A percentile compares a stretch with the other conserved stretches of the same genome.
Conservation (phyloP, 2,329 filamentous ascomycete genomes). For the Calonectria pteridis region DNA sequence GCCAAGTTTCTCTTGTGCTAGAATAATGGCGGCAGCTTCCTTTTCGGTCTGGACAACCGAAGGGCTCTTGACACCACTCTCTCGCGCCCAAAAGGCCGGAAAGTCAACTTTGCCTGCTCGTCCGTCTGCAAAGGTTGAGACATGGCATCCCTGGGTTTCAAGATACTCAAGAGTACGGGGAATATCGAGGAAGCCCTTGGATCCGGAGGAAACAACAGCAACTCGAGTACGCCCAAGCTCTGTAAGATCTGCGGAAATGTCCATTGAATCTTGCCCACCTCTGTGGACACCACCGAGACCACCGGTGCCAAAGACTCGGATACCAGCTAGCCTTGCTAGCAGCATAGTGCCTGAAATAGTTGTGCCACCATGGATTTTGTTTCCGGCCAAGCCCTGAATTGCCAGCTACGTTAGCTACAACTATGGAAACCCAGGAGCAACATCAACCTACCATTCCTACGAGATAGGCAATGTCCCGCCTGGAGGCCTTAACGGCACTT, state of each 20-base stretch:
- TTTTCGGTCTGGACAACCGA: slow-evolving; percentile 78
- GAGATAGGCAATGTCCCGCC: slow-evolving; percentile 87
- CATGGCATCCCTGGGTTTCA: slow-evolving; percentile 80
- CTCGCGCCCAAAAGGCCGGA: slow-evolving; percentile 91
- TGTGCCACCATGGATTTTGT: slow-evolving; percentile 85
- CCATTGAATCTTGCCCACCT: slow-evolving; percentile 87
- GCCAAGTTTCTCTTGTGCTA: slow-evolving; percentile 79
- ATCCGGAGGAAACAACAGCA: slow-evolving; percentile 89
- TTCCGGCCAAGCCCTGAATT: slow-evolving; percentile 57
- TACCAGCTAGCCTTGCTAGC: slow-evolving; percentile 86
- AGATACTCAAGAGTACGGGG: slow-evolving; percentile 85
- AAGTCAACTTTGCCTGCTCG: slow-evolving; percentile 81
- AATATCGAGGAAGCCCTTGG: slow-evolving; percentile 97
- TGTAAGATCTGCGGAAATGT: slow-evolving; percentile 94
- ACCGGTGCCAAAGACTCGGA: slow-evolving; percentile 93
- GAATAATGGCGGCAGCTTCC: slow-evolving; percentile 90
- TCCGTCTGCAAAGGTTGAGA: slow-evolving; percentile 91
- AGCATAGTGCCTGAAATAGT: slow-evolving; percentile 96
- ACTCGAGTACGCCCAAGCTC: slow-evolving; percentile 92
- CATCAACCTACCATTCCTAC: slow-evolving; percentile 74
- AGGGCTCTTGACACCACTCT: slow-evolving; percentile 86
- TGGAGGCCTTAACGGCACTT: slow-evolving; percentile 84
- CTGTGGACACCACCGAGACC: slow-evolving; percentile 95
- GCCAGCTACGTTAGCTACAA: slow-evolving; percentile 23
- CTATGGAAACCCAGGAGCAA: not conserved